These are phyloP conservation scores for Alloteropsis semialata DNA, from an alignment of 176 grass and related monocot species.

Conservation along the genomic window DNA sequence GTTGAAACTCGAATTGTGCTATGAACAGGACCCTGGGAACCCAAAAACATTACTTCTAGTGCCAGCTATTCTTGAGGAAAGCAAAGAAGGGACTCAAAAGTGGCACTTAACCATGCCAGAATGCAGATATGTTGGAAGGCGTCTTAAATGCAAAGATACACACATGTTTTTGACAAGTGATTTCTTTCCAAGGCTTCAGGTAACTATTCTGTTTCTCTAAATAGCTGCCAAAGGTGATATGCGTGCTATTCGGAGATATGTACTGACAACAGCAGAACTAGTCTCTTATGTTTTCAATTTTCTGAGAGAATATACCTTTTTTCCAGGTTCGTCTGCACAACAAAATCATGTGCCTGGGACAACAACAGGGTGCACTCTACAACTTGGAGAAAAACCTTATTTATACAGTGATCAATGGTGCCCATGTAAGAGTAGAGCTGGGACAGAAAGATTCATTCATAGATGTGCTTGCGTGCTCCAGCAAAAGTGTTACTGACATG, in stretches of 20 bases:
- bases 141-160: conserved; percentile 66
- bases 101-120: conserved; percentile 56
- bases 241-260: not conserved
- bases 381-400: conserved; percentile 83
- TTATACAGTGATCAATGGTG: conserved; percentile 59
- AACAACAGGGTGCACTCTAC: conserved; percentile 51
- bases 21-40: conserved; percentile 85
- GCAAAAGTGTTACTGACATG: conserved; percentile 79
- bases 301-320: not conserved
- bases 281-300: conserved; percentile 5
- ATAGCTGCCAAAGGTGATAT: not conserved
- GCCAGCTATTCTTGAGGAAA: conserved; percentile 71
- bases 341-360: conserved; percentile 45
- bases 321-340: conserved; percentile 86
- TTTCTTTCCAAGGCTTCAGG: conserved; percentile 92
- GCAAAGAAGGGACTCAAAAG: conserved; percentile 35
- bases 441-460: conserved; percentile 57
- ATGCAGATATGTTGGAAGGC: conserved; percentile 68
- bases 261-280: not conserved
- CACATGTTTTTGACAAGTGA: conserved; percentile 66
- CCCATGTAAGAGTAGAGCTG: conserved; percentile 68
- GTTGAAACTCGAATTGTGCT: conserved; percentile 73
- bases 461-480: conserved; percentile 82
- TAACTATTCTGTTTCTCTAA: conserved; percentile 20
- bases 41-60: conserved; percentile 65